phyloP scores from a whole-genome alignment of 345 rosid species.

The Erysimum cheiranthoides region DNA sequence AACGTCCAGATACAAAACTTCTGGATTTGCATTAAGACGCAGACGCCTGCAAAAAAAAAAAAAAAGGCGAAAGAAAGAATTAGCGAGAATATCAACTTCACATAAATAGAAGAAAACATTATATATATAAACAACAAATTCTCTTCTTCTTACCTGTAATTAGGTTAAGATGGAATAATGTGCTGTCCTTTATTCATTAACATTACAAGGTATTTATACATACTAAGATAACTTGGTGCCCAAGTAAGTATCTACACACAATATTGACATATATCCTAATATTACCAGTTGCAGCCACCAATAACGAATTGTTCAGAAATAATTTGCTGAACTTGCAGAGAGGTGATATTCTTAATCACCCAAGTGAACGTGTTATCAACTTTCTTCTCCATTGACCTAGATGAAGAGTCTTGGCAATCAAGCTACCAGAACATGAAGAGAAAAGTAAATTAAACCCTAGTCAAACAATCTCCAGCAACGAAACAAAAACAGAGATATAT shows the following conservation, averaged over 20 bases:
- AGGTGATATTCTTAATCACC: background rate
- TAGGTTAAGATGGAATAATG: too few relatives aligned
- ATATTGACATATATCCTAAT: too few relatives aligned
- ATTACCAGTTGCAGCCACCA: conserved; percentile 19
- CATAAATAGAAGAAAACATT: background rate
- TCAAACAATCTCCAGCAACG: background rate
- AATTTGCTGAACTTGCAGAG: background rate
- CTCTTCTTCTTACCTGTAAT: too few relatives aligned
- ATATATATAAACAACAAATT: too few relatives aligned
- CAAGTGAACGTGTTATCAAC: conserved; percentile 8
- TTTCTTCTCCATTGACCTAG: background rate
- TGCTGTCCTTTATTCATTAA: too few relatives aligned
- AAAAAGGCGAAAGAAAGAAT: background rate
- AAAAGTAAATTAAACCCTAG: too few relatives aligned
- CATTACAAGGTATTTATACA: too few relatives aligned
- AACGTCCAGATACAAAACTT: conserved; percentile 71
- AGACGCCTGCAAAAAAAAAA: conserved; percentile 3
- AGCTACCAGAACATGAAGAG: background rate
- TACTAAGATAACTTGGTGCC: too few relatives aligned
- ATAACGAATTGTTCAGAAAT: background rate
- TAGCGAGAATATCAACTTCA: background rate
- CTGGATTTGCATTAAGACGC: conserved; percentile 10
- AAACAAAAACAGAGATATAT: background rate
- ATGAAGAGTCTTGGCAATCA: background rate
- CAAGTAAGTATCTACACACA: too few relatives aligned